Evolutionary conservation across 169 alveolate species (phyloP).

Genomic region (Perkinsus chesapeaki): DNA sequence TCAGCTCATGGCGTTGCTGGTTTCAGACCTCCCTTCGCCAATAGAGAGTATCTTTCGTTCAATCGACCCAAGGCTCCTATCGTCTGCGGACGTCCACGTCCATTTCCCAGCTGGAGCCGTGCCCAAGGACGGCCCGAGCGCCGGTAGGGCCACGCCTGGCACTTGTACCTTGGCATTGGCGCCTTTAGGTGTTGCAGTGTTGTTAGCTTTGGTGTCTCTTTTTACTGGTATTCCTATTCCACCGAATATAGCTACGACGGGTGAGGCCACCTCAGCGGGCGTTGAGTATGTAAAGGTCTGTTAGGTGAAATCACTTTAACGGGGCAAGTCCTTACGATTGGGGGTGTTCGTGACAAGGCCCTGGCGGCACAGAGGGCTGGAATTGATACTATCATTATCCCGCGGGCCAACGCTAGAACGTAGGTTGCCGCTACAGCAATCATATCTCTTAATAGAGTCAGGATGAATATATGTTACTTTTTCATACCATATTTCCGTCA

Average conservation of each 20-base stretch:
- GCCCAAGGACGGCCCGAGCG: constrained; percentile 39
- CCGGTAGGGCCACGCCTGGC: constrained; percentile 14
- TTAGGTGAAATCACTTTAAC: constrained; percentile 52
- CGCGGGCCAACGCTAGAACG: constrained; percentile 38
- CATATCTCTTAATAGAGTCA: no score
- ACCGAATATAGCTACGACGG: not conserved
- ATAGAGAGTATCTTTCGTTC: not conserved
- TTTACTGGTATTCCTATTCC: not conserved
- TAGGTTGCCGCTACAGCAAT: not conserved
- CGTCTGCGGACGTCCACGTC: not conserved
- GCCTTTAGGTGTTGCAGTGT: not conserved
- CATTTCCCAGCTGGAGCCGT: constrained; percentile 14
- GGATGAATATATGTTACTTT: no score
- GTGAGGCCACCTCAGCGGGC: not conserved
- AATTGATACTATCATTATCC: constrained; percentile 47
- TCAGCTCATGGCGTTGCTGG: no score
- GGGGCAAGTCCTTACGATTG: constrained; percentile 44
- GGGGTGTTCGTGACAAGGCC: constrained; percentile 51
- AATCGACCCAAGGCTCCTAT: not conserved
- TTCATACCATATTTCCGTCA: no score
- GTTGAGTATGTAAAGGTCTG: constrained; percentile 31
- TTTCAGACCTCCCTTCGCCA: not conserved
- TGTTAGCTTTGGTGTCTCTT: not conserved
- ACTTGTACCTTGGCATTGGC: not conserved
- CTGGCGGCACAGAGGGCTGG: constrained; percentile 49